A percentile compares a stretch with the other conserved stretches of the same genome.
Evolutionary conservation across 148 eudicot species (phyloP).

Genomic region (Heliamphora exappendiculata): DNA sequence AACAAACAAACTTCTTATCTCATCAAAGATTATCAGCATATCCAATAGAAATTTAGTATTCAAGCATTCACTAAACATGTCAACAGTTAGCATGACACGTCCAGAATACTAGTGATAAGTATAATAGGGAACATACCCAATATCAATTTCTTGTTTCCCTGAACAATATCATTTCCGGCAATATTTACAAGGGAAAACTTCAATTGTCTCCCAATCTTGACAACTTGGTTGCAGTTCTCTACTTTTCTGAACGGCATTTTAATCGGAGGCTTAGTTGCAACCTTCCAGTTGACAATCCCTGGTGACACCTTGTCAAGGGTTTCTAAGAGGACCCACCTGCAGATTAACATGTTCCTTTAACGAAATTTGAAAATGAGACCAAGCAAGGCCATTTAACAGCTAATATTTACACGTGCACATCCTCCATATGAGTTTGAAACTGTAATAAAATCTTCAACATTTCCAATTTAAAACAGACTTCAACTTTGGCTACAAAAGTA

Average conservation of each 20-base stretch:
- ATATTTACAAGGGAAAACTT: slow-evolving; percentile 96
- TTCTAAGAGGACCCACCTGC: slow-evolving; percentile 90
- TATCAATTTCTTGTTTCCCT: slow-evolving; percentile 92
- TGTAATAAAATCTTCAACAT: not conserved
- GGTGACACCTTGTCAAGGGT: slow-evolving; percentile 93
- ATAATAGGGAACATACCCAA: slow-evolving; percentile 48
- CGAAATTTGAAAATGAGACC: not conserved
- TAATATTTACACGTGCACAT: not conserved
- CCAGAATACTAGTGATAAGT: not conserved
- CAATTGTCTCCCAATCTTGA: slow-evolving; percentile 91
- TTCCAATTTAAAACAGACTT: not conserved
- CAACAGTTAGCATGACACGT: not conserved
- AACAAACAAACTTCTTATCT: not conserved
- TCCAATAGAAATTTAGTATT: not conserved
- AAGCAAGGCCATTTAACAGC: not conserved
- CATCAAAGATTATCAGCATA: not conserved
- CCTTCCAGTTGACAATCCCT: slow-evolving; percentile 92
- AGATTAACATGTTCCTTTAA: slow-evolving; percentile 8
- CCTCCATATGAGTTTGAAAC: slow-evolving; percentile 1
- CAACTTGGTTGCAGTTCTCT: slow-evolving; percentile 97
- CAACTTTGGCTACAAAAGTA: not conserved
- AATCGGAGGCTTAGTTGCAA: slow-evolving; percentile 90
- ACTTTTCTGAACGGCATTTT: slow-evolving; percentile 98
- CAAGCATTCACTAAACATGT: not conserved
- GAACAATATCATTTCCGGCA: slow-evolving; percentile 98